Percentiles rank a stretch among this genome's conserved stretches.
phyloP scores from a whole-genome alignment of 129 eudicot species.

The Flaveria bidentis region DNA sequence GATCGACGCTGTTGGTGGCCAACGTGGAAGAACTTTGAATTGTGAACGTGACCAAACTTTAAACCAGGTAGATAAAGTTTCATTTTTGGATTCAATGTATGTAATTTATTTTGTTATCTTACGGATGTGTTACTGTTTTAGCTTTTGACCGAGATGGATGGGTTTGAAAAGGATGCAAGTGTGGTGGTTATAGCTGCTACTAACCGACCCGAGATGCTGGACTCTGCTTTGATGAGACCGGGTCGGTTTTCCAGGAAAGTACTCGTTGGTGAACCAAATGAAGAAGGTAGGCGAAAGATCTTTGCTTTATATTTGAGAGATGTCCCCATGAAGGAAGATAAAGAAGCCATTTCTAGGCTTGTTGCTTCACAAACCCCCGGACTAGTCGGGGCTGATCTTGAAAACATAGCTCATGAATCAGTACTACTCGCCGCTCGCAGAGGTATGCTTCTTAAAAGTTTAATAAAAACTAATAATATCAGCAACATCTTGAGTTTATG shows the following conservation, averaged over 20 bases:
- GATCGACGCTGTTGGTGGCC: conserved; percentile 58
- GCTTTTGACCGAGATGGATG: conserved; percentile 65
- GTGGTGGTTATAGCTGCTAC: conserved; percentile 60
- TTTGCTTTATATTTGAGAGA: conserved; percentile 46
- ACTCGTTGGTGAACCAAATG: conserved; percentile 51
- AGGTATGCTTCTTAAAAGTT: conserved; percentile 31
- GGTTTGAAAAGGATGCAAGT: conserved; percentile 53
- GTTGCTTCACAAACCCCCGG: conserved; percentile 50
- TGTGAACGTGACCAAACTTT: conserved; percentile 63
- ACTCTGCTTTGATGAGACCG: conserved; percentile 52
- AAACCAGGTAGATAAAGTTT: conserved; percentile 44
- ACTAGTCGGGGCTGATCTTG: conserved; percentile 64
- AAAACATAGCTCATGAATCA: conserved; percentile 54
- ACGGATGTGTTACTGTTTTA: conserved; percentile 30
- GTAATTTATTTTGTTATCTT: neutral
- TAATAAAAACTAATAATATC: neutral
- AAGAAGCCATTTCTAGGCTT: conserved; percentile 41
- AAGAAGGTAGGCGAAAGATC: conserved; percentile 48
- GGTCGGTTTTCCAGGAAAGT: conserved; percentile 62
- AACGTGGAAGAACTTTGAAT: conserved; percentile 64
- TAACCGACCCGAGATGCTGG: conserved; percentile 53
- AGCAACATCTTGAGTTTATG: neutral
- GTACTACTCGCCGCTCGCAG: conserved; percentile 62
- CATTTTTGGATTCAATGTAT: neutral
- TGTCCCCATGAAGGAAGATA: conserved; percentile 49